Evolutionary conservation across 2,329 filamentous ascomycete genomes (phyloP).

Genomic region (Metarhizium guizhouense): DNA sequence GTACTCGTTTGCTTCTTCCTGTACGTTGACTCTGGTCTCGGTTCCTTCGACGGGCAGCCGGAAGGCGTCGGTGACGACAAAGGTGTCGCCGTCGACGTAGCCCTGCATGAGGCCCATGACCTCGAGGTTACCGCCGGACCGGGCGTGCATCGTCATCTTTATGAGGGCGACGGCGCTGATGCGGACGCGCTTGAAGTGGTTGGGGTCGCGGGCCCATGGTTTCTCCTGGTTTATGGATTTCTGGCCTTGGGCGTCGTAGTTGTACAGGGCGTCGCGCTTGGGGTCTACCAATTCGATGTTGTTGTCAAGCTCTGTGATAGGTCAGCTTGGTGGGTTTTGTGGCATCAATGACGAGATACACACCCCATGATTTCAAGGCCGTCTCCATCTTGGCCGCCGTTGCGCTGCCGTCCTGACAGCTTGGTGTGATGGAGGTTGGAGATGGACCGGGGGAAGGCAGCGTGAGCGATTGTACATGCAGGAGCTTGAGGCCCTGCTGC

Average conservation of each 20-base stretch:
- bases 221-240: conserved; percentile 53
- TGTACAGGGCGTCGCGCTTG: conserved; percentile 83
- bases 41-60: conserved; percentile 92
- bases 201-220: conserved; percentile 70
- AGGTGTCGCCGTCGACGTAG: conserved; percentile 74
- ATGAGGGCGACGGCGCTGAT: conserved; percentile 89
- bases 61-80: conserved; percentile 92
- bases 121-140: conserved; percentile 86
- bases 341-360: not conserved
- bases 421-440: conserved; percentile 9
- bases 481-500: conserved; percentile 9
- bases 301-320: conserved; percentile 70
- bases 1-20: conserved; percentile 94
- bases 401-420: not conserved
- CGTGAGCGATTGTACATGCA: not conserved
- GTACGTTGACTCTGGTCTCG: conserved; percentile 95
- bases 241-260: conserved; percentile 62
- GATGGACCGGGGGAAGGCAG: too few relatives aligned
- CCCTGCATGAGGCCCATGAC: conserved; percentile 98
- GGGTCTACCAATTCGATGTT: conserved; percentile 75
- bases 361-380: conserved; percentile 23
- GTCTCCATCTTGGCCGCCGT: conserved; percentile 12
- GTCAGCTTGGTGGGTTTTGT: not conserved
- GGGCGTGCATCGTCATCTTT: conserved; percentile 99
- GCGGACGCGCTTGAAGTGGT: conserved; percentile 88